Conservation (phyloP, 768 basidiomycete species). For the Psilocybe cyanescens region DNA sequence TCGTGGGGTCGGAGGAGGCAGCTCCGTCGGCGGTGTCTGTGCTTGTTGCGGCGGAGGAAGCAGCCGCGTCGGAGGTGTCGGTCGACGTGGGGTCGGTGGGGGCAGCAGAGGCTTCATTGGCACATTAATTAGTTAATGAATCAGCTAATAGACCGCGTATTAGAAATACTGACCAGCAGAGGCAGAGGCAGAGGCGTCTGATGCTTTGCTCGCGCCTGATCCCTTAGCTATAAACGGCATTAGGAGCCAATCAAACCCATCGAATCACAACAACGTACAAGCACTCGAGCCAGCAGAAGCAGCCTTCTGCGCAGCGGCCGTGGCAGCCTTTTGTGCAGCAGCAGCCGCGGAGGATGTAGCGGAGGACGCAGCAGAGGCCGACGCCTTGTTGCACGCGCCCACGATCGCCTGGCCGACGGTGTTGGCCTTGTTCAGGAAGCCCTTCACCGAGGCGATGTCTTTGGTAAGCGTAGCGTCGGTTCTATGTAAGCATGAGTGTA, state of each 20-base stretch:
- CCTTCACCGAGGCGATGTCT: constrained; percentile 22
- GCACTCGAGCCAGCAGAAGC: constrained; percentile 14
- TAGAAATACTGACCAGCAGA: neutral
- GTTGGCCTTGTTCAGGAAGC: constrained; percentile 25
- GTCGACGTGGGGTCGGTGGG: constrained; percentile 11
- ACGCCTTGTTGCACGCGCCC: constrained; percentile 24
- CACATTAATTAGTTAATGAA: neutral
- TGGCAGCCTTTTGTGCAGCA: constrained; percentile 7
- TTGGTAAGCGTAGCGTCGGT: constrained; percentile 23
- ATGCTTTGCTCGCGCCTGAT: constrained; percentile 17
- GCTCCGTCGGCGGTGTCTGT: constrained; percentile 18
- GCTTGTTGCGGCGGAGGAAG: constrained; percentile 13
- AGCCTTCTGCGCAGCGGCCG: constrained; percentile 8
- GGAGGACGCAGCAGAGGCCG: constrained; percentile 4
- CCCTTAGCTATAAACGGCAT: constrained; percentile 15
- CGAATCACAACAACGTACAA: constrained; percentile 7
- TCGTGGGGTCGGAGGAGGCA: constrained; percentile 7
- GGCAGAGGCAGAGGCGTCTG: constrained; percentile 8
- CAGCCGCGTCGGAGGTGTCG: constrained; percentile 12
- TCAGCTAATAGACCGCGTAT: too few species aligned
- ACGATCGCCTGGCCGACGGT: constrained; percentile 26
- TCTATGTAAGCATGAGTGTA: constrained; percentile 2
- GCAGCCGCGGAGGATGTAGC: constrained; percentile 13
- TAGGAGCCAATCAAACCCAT: too few species aligned
- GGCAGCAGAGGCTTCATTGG: constrained; percentile 8